phyloP scores from a whole-genome alignment of 306 rosid genomes.

The Benincasa hispida region DNA sequence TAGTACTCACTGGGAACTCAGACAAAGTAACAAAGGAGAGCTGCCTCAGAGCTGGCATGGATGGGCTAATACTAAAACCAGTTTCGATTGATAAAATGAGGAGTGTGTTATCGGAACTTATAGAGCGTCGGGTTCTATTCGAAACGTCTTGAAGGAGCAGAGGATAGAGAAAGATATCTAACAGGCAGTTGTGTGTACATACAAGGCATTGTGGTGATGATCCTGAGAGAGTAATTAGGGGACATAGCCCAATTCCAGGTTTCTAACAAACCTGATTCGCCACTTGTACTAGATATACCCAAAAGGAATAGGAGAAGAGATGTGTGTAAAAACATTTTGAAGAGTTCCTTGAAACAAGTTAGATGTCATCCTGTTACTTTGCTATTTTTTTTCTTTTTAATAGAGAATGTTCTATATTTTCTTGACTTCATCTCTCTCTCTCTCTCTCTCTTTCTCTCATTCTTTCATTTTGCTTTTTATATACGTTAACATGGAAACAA shows the following conservation, averaged over 20 bases:
- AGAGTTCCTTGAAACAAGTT: not conserved
- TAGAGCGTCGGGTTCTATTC: conserved; percentile 59
- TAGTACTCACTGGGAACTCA: conserved; percentile 66
- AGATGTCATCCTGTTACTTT: not conserved
- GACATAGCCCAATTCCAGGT: not conserved
- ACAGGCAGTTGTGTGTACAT: not conserved
- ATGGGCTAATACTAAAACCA: conserved; percentile 72
- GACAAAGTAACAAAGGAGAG: conserved; percentile 62
- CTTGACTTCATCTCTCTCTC: not conserved
- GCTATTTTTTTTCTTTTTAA: not conserved
- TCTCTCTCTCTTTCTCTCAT: not conserved
- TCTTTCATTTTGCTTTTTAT: not conserved
- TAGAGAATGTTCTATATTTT: not conserved
- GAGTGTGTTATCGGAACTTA: conserved; percentile 49
- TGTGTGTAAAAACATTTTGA: not conserved
- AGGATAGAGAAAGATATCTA: not conserved
- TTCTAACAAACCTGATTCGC: not conserved
- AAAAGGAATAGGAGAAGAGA: not conserved
- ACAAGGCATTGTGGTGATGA: not conserved
- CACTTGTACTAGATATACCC: not conserved
- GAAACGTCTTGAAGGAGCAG: conserved; percentile 20
- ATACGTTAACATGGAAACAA: not conserved
- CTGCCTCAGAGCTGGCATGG: conserved; percentile 73
- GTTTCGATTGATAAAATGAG: conserved; percentile 89
- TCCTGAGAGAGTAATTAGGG: not conserved